Base-by-base conservation (phyloP, 2,329 filamentous ascomycete species). In the Lasiodiplodia sp. region DNA sequence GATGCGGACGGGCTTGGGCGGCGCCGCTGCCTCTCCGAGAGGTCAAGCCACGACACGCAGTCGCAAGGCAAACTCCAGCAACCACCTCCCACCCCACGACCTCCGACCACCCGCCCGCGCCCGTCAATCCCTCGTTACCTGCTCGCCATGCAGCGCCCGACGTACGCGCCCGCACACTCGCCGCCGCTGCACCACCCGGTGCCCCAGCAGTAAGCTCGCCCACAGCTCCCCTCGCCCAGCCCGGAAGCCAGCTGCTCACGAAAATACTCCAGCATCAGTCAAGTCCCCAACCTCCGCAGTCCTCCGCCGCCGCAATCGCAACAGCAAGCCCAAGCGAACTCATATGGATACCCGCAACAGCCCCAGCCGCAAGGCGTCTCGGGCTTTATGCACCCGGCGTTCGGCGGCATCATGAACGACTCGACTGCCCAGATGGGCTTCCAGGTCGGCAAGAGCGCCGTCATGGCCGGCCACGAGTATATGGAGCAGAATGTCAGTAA, bases 321-420 rank as follows among this genome's bases (percentile, higher is more conserved):
- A 64, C 88, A 89, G 69, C 90, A 89, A 72, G 89, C 90, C 68
- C 91, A 92, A 76, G 87, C 88, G 44, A 87, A 89, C 71, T 85
- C 86, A 72, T 90, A 91, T 82, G 89, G 90, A 63, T 94, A 92
- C 76, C 90, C 91, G 40, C 92, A 93, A 72, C 91, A 92, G 76
- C 88, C 88, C 70, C 70, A 69, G 5, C 72, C 71, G 14, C 75
- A 67, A 12, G 70, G 71, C 25, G 72, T 70, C 10, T 73, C 63
- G n/a, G 67, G 73, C 44, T 75, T 78, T 69, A 81, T 80, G 73
- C 79, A 81, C 75, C 87, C 86, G 37, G 88, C 89, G 69, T 97
- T 97, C 75, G 93, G 93, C 4, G 92, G 93, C 78, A 97, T 99
- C 82, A 97, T 99, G 83, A 96, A 92, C 78, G 96, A 99, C 78